phyloP scores from a whole-genome alignment of 805 yeast species.

The Kodamaea neixiangensis region DNA sequence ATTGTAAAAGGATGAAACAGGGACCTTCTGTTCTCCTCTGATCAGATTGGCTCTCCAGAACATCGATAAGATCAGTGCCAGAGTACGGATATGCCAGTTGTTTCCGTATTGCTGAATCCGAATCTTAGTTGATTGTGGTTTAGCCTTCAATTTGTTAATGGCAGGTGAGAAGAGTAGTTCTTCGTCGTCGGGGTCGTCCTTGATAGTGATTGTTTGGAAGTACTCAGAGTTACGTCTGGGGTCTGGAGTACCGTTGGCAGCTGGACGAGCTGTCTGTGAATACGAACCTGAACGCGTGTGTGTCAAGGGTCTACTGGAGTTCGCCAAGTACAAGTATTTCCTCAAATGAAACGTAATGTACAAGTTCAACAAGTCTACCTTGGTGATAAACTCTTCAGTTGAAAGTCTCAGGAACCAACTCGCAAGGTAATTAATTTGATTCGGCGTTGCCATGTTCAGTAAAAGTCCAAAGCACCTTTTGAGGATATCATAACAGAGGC shows the following conservation, averaged over 20 bases:
- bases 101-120: constrained; percentile 63
- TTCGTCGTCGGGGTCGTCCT: constrained; percentile 9
- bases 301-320: constrained; percentile 14
- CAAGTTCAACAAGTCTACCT: constrained; percentile 69
- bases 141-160: constrained; percentile 12
- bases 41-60: constrained; percentile 55
- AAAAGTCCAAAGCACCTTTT: constrained; percentile 71
- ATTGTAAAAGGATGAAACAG: constrained; percentile 64
- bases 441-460: constrained; percentile 46
- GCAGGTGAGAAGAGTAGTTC: constrained; percentile 9
- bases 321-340: constrained; percentile 45
- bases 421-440: constrained; percentile 43
- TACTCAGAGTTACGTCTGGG: not conserved
- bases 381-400: constrained; percentile 43
- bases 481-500: constrained; percentile 65
- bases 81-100: constrained; percentile 80
- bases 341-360: constrained; percentile 78
- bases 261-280: not conserved
- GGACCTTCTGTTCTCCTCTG: constrained; percentile 23
- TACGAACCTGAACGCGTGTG: not conserved
- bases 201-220: not conserved
- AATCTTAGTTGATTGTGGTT: constrained; percentile 34
- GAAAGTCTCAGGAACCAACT: constrained; percentile 58
- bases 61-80: constrained; percentile 57
- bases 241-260: not conserved